Conservation (phyloP, 768 basidiomycete genomes). For the Infundibulicybe gibba region DNA sequence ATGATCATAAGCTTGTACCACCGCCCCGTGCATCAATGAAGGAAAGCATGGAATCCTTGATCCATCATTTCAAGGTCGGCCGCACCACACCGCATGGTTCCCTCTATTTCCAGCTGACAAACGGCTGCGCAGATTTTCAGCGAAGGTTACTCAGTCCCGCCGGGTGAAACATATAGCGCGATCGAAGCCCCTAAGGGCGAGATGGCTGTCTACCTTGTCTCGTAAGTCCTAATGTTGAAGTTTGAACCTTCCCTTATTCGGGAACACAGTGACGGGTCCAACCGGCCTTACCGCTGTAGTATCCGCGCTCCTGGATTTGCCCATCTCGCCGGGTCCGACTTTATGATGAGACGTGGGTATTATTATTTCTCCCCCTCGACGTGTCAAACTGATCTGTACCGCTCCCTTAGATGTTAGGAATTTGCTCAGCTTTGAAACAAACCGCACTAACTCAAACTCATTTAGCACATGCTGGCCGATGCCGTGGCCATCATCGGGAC, state of each 20-base stretch:
- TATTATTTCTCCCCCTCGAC: slow-evolving; percentile 7
- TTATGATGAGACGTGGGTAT: slow-evolving; percentile 91
- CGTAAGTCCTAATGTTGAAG: slow-evolving; percentile 46
- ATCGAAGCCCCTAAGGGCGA: slow-evolving; percentile 99
- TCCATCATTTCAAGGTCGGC: slow-evolving; percentile 94
- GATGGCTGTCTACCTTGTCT: slow-evolving; percentile 98
- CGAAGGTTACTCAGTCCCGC: slow-evolving; percentile 95
- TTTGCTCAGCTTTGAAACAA: slow-evolving; percentile 7
- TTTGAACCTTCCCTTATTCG: background rate
- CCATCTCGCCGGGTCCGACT: slow-evolving; percentile 93
- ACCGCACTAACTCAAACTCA: slow-evolving; percentile 14
- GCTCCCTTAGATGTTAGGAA: slow-evolving; percentile 37
- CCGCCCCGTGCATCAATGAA: slow-evolving; percentile 98
- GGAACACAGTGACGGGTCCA: slow-evolving; percentile 75
- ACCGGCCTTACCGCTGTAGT: slow-evolving; percentile 95
- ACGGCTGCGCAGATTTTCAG: slow-evolving; percentile 68
- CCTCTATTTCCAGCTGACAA: background rate
- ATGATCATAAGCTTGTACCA: slow-evolving; percentile 96
- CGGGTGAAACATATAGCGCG: slow-evolving; percentile 93
- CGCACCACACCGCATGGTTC: background rate
- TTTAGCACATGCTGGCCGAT: slow-evolving; percentile 85
- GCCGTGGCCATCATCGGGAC: slow-evolving; percentile 97
- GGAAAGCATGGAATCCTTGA: slow-evolving; percentile 96
- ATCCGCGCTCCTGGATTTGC: slow-evolving; percentile 97
- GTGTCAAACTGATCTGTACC: slow-evolving; percentile 8